Conservation (phyloP, 345 rosid species). For the Euclidium syriacum region DNA sequence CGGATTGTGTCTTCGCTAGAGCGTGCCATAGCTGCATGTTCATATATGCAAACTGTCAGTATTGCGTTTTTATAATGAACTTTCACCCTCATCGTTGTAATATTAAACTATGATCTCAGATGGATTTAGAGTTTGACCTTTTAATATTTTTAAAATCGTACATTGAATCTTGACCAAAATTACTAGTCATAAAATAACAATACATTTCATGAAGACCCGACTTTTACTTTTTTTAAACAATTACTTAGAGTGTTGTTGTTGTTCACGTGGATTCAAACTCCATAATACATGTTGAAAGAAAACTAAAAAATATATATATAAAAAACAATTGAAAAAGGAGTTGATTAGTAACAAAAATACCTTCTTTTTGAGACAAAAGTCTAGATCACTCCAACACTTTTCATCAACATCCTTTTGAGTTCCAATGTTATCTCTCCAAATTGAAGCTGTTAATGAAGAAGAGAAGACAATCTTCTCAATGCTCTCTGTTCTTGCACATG, state of each 20-base stretch:
- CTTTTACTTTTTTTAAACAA: neutral
- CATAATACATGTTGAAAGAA: no score
- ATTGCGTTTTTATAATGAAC: no score
- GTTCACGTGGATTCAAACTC: no score
- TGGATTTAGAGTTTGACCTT: constrained; percentile 2
- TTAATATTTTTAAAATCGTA: neutral
- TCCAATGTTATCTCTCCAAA: constrained; percentile 69
- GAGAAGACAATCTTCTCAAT: constrained; percentile 60
- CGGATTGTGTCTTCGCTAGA: constrained; percentile 66
- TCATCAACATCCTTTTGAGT: constrained; percentile 67
- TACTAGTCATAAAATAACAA: neutral
- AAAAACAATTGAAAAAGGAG: neutral
- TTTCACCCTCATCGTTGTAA: neutral
- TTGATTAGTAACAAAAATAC: constrained; percentile 22
- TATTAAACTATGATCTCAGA: neutral
- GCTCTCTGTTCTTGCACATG: constrained; percentile 68
- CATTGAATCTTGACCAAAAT: constrained; percentile 13
- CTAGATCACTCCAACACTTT: constrained; percentile 70
- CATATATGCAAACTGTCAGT: no score
- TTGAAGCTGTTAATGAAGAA: constrained; percentile 73
- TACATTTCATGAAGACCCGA: constrained; percentile 11
- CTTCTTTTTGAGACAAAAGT: constrained; percentile 69
- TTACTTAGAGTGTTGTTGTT: no score
- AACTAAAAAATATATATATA: neutral
- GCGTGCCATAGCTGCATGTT: constrained; percentile 67